Conservation (phyloP, 73 alveolate species). For the Urostyla sp. region DNA sequence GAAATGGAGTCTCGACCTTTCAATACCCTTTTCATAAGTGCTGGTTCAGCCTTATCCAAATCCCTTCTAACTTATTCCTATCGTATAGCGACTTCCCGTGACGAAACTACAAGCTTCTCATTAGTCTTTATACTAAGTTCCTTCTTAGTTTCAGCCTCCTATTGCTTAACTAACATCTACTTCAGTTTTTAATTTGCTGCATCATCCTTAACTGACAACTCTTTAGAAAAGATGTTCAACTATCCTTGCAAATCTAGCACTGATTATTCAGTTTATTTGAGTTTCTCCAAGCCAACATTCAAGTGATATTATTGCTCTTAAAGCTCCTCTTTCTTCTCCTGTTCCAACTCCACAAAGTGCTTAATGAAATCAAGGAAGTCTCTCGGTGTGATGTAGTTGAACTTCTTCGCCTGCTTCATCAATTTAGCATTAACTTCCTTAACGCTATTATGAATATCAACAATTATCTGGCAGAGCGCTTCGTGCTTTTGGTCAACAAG, state of each 20-base stretch:
- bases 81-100: slow-evolving; percentile 83
- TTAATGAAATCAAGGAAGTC: slow-evolving; percentile 98
- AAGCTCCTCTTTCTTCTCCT: slow-evolving; percentile 91
- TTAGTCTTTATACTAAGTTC: slow-evolving; percentile 79
- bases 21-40: too few species aligned
- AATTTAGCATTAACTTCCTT: slow-evolving; percentile 88
- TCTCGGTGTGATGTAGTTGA: slow-evolving; percentile 99
- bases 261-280: slow-evolving; percentile 85
- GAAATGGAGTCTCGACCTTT: slow-evolving; percentile 98
- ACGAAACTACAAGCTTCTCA: slow-evolving; percentile 74
- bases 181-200: slow-evolving; percentile 95
- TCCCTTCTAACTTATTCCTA: slow-evolving; percentile 83
- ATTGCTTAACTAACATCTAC: slow-evolving; percentile 93
- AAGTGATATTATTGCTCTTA: slow-evolving; percentile 96
- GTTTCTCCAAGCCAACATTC: slow-evolving; percentile 97
- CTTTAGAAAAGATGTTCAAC: slow-evolving; percentile 89
- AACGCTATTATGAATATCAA: slow-evolving; percentile 87
- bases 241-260: slow-evolving; percentile 90
- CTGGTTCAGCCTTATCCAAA: slow-evolving; percentile 95
- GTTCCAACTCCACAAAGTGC: slow-evolving; percentile 91
- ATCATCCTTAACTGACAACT: slow-evolving; percentile 87
- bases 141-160: slow-evolving; percentile 93
- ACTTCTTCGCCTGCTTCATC: slow-evolving; percentile 93
- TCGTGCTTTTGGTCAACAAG: slow-evolving; percentile 78
- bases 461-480: slow-evolving; percentile 84